Evolutionary conservation across 257 asterid species (phyloP).

Genomic region (Ocimum tenuiflorum): DNA sequence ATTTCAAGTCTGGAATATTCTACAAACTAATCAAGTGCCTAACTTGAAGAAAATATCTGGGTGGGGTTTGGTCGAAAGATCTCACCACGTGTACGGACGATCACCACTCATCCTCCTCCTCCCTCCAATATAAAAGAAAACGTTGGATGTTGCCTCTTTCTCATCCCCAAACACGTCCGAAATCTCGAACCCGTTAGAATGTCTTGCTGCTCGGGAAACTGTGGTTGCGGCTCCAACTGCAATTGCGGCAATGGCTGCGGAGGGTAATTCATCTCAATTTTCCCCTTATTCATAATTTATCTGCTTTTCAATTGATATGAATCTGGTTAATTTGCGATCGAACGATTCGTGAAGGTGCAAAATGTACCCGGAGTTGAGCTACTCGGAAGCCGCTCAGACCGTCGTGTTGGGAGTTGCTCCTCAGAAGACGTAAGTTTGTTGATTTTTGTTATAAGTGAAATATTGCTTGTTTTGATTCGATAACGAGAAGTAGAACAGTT

Average conservation of each 20-base stretch:
- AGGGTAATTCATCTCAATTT: slow-evolving; percentile 33
- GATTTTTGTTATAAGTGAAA: too few relatives aligned
- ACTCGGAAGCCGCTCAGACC: slow-evolving; percentile 40
- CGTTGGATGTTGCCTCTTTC: too few relatives aligned
- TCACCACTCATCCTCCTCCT: neutral
- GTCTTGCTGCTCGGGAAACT: slow-evolving; percentile 75
- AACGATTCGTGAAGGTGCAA: slow-evolving; percentile 42
- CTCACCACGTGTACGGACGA: slow-evolving; percentile 48
- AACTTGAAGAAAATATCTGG: neutral
- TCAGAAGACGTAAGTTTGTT: slow-evolving; percentile 39
- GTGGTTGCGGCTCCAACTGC: slow-evolving; percentile 65
- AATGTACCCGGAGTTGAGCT: slow-evolving; percentile 58
- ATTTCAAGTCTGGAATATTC: neutral
- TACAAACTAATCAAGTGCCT: neutral
- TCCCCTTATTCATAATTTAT: neutral
- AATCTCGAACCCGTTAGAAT: slow-evolving; percentile 21
- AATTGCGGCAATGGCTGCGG: slow-evolving; percentile 60
- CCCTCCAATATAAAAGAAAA: slow-evolving; percentile 40
- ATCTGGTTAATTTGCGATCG: neutral
- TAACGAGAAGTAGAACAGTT: too few relatives aligned
- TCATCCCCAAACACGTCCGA: too few relatives aligned
- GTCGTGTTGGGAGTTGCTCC: slow-evolving; percentile 68
- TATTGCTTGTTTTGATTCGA: too few relatives aligned
- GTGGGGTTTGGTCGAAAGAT: too few relatives aligned
- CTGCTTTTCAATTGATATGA: neutral